Conservation (phyloP, 2,329 filamentous ascomycete species). For the Lecanicillium sp. region DNA sequence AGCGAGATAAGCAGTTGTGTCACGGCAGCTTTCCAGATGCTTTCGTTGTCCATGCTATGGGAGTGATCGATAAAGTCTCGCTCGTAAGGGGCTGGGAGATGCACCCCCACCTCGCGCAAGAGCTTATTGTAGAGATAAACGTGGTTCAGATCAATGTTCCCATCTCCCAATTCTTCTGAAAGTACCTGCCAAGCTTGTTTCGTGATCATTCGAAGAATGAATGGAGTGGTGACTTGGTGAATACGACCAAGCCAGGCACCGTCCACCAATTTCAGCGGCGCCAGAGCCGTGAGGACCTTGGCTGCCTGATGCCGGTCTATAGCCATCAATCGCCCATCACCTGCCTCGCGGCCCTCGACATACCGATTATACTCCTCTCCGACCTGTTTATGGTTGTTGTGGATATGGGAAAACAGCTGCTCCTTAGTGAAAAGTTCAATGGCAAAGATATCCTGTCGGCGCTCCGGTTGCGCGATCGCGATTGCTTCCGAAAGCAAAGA, state of each 20-base stretch:
- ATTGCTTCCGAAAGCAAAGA: conserved; percentile 10
- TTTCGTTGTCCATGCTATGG: background rate
- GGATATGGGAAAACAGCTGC: background rate
- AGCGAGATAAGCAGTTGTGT: conserved; percentile 34
- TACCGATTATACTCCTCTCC: conserved; percentile 5
- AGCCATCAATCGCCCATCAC: background rate
- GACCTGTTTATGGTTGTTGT: background rate
- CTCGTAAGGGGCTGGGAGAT: background rate
- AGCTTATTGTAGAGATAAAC: conserved; percentile 3
- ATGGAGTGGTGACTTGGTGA: conserved; percentile 1
- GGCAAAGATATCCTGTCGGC: conserved; percentile 5
- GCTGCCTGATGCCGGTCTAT: background rate
- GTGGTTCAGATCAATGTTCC: conserved; percentile 1
- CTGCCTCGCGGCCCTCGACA: conserved; percentile 6
- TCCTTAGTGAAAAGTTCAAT: conserved; percentile 4
- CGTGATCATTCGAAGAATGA: conserved; percentile 2
- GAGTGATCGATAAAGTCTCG: background rate
- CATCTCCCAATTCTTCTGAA: conserved; percentile 8
- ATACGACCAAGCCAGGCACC: conserved; percentile 7
- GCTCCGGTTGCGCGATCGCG: background rate
- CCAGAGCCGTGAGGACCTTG: background rate
- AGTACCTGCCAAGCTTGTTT: conserved; percentile 2
- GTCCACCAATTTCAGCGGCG: conserved; percentile 10
- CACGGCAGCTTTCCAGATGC: conserved; percentile 32
- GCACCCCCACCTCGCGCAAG: background rate